phyloP scores from a whole-genome alignment of 306 rosid genomes.

The Hippophae gyantsensis region DNA sequence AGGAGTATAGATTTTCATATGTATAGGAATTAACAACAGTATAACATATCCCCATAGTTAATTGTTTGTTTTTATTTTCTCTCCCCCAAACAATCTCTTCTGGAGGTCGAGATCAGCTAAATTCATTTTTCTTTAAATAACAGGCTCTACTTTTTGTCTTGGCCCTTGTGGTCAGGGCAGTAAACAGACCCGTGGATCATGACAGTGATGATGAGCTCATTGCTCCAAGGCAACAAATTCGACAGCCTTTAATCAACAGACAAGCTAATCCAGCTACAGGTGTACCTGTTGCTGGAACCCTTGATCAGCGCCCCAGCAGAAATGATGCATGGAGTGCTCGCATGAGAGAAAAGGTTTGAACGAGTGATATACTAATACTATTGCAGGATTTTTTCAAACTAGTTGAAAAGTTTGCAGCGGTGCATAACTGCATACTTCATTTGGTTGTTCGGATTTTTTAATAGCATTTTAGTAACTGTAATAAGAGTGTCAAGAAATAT shows the following conservation, averaged over 20 bases:
- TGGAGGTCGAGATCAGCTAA: neutral
- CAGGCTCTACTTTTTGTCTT: slow-evolving; percentile 89
- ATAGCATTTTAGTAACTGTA: no score
- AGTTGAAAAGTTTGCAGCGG: no score
- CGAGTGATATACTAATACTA: neutral
- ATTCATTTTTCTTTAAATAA: slow-evolving; percentile 24
- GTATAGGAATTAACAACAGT: neutral
- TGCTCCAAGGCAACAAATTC: slow-evolving; percentile 60
- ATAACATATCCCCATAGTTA: neutral
- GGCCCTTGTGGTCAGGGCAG: slow-evolving; percentile 75
- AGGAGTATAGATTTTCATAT: neutral
- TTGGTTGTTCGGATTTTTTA: no score
- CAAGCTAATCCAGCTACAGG: slow-evolving; percentile 57
- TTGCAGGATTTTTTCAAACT: neutral
- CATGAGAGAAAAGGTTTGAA: slow-evolving; percentile 92
- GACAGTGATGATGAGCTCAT: slow-evolving; percentile 91
- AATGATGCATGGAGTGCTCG: slow-evolving; percentile 98
- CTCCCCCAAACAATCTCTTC: no score
- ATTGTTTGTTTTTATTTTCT: no score
- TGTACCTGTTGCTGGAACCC: slow-evolving; percentile 59
- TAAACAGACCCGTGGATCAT: slow-evolving; percentile 62
- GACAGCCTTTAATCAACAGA: slow-evolving; percentile 83
- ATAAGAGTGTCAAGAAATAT: no score
- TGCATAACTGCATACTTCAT: neutral
- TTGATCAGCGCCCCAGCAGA: slow-evolving; percentile 68